Evolutionary conservation across 345 rosid genomes (phyloP).

Genomic region (Eucalyptus coolabah): DNA sequence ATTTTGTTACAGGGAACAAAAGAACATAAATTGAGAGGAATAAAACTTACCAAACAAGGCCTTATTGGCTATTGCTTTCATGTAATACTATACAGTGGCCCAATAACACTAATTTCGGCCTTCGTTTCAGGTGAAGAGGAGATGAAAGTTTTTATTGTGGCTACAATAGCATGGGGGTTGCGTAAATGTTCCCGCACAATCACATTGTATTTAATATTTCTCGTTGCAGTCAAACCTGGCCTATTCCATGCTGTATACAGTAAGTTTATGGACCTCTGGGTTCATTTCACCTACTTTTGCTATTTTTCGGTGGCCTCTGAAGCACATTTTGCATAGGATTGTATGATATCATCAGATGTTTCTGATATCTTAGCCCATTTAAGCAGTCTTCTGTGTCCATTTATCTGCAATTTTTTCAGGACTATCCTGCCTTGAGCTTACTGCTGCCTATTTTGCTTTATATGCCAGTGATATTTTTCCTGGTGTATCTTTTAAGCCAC

Average conservation of each 20-base stretch:
- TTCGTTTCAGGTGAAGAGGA: slow-evolving; percentile 18
- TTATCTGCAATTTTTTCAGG: neutral
- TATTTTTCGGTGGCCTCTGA: neutral
- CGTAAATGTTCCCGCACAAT: slow-evolving; percentile 26
- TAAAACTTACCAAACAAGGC: too few species aligned
- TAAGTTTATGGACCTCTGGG: slow-evolving; percentile 1
- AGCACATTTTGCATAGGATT: neutral
- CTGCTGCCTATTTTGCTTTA: neutral
- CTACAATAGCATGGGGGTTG: slow-evolving; percentile 31
- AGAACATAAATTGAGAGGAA: too few species aligned
- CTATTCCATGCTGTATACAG: slow-evolving; percentile 26
- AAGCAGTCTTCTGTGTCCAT: neutral
- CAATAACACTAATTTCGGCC: neutral
- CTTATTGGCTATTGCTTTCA: neutral
- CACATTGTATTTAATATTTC: slow-evolving; percentile 11
- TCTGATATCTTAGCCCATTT: neutral
- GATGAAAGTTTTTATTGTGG: slow-evolving; percentile 24
- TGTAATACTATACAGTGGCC: neutral
- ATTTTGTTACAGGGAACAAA: too few species aligned
- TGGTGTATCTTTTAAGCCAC: slow-evolving; percentile 22
- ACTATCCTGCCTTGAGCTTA: neutral
- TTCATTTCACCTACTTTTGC: neutral
- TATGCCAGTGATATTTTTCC: slow-evolving; percentile 26
- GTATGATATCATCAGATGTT: neutral
- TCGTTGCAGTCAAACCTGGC: slow-evolving; percentile 26